Percentiles rank a stretch among this genome's conserved stretches.
Conservation (phyloP, 2,329 filamentous ascomycete genomes). For the Chaetomiaceae sp. region DNA sequence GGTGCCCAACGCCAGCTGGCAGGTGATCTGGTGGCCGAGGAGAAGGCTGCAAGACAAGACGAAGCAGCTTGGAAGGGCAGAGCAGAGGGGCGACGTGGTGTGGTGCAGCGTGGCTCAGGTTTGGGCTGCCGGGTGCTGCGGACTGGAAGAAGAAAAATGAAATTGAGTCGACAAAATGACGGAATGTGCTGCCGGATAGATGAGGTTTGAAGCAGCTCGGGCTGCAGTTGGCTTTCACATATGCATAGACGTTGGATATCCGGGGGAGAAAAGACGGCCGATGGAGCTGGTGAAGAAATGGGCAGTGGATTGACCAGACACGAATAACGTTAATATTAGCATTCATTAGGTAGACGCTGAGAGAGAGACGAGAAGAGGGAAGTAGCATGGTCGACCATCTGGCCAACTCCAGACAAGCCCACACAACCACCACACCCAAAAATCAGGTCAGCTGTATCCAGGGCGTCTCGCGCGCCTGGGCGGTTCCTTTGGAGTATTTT, state of each 20-base stretch:
- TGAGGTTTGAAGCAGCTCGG: neutral
- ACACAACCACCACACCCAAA: neutral
- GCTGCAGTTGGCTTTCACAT: neutral
- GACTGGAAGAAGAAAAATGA: neutral
- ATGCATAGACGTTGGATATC: neutral
- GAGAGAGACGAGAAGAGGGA: too few species aligned
- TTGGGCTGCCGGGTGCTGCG: neutral
- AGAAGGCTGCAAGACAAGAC: neutral
- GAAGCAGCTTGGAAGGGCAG: neutral
- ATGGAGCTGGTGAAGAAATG: neutral
- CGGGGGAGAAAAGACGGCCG: neutral
- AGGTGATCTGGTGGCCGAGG: slow-evolving; percentile 6
- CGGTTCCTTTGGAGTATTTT: neutral
- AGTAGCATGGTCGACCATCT: neutral
- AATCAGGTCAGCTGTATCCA: neutral
- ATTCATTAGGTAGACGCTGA: too few species aligned
- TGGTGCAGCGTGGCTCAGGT: slow-evolving; percentile 7
- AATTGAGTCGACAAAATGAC: too few species aligned
- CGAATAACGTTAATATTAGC: too few species aligned
- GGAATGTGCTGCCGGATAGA: neutral
- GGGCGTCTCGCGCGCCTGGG: neutral
- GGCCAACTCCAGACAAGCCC: slow-evolving; percentile 3
- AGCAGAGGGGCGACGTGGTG: slow-evolving; percentile 12
- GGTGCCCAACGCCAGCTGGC: slow-evolving; percentile 25
- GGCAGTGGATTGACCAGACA: too few species aligned